Conservation (phyloP, 2,329 filamentous ascomycete species). For the Talaromyces sp. region DNA sequence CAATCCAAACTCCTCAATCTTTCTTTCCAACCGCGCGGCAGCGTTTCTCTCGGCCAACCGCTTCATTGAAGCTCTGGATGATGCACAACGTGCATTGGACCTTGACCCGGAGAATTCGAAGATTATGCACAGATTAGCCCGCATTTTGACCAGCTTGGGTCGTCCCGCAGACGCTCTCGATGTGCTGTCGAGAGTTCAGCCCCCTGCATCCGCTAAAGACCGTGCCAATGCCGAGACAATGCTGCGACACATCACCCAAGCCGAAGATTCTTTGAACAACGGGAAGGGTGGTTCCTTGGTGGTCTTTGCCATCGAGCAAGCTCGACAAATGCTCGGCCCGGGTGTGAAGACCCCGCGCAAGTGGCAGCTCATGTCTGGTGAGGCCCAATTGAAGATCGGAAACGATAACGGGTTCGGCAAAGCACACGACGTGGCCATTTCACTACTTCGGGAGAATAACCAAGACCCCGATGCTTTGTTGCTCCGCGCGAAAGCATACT, state of each 20-base stretch:
- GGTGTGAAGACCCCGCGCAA: slow-evolving; percentile 80
- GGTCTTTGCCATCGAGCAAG: slow-evolving; percentile 84
- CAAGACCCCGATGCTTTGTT: slow-evolving; percentile 93
- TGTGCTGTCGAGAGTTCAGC: slow-evolving; percentile 75
- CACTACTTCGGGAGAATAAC: slow-evolving; percentile 75
- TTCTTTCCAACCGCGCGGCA: slow-evolving; percentile 90
- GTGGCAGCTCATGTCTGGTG: slow-evolving; percentile 88
- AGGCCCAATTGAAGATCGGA: slow-evolving; percentile 90
- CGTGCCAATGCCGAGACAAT: slow-evolving; percentile 78
- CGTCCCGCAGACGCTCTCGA: slow-evolving; percentile 81
- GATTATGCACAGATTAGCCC: slow-evolving; percentile 79
- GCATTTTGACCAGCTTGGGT: slow-evolving; percentile 84
- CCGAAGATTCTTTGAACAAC: slow-evolving; percentile 69
- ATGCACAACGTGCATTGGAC: slow-evolving; percentile 77
- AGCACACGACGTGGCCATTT: slow-evolving; percentile 89
- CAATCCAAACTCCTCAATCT: slow-evolving; percentile 79
- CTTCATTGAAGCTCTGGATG: slow-evolving; percentile 76
- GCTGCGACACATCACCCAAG: slow-evolving; percentile 74
- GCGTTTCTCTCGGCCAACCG: slow-evolving; percentile 85
- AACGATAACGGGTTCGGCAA: slow-evolving; percentile 84
- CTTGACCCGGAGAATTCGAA: slow-evolving; percentile 84
- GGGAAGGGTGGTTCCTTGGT: slow-evolving; percentile 87
- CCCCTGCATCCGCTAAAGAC: slow-evolving; percentile 79
- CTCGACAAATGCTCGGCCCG: slow-evolving; percentile 71
- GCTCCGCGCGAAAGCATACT: slow-evolving; percentile 79